Base-by-base conservation (phyloP, 805 yeast species). In the Blastobotrys americana region DNA sequence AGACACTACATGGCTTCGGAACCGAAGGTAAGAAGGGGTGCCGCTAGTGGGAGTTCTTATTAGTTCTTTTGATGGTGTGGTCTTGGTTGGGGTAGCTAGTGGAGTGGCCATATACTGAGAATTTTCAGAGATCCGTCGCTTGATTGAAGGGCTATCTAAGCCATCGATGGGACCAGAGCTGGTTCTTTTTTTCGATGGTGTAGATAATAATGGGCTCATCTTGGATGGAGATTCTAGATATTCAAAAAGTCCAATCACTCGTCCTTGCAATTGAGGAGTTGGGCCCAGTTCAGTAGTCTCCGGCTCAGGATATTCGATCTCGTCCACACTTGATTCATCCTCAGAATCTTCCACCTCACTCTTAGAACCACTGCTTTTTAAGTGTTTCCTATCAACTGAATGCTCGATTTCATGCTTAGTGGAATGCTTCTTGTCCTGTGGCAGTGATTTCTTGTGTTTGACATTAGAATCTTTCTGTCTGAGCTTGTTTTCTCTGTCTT, bases 211-310 rank as follows among this genome's bases (percentile, higher is more conserved):
- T 8, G 31, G 13, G 10, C 10, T 8, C 13, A 8, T 13, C 31
- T 25, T 25, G 8, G 31, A 25, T 13, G 31, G 31, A 8, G 31
- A 13, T 8, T 21, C 36, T 19, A 48, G 22, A 15, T 78, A 67
- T 49, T 85, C 95, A 56, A 86, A 81, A 3, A 86, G 69, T 15
- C 93, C 79, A 27, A 84, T 59, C 0, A 84, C 84, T 43, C 82
- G 74, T 0, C 96, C 96, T 49, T 80, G 72, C 6, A 85, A 72
- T 54, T 86, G 95, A 0, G 96, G 96, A 0, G 96, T 86, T 0
- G 96, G 96, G 0, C 95, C 95, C 9, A 85, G 58, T 48, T 78
- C 83, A 0, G 55, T 41, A n/a, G n/a, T n/a, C n/a, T n/a, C n/a
- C n/a, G n/a, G n/a, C n/a, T n/a, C n/a, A n/a, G 5, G 48, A 39